Percentiles rank a stretch among this genome's conserved stretches.
phyloP scores from a whole-genome alignment of 1,284 basidiomycete genomes.

The Puccinia hordei region DNA sequence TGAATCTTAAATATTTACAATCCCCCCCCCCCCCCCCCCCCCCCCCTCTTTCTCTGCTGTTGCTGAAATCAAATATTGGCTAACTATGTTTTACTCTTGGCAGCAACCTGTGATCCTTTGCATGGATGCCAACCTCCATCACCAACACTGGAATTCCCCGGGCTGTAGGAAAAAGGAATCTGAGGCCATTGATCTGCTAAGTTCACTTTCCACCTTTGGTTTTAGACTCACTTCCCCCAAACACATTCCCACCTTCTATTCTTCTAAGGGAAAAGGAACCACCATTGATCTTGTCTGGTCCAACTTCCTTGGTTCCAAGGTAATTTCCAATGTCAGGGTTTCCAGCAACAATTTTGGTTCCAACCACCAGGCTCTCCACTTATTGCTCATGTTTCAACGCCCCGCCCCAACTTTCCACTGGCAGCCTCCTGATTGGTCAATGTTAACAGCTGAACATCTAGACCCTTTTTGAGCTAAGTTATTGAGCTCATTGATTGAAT shows the following conservation, averaged over 20 bases:
- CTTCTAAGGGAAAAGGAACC: not conserved
- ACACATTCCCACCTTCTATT: conserved; percentile 1
- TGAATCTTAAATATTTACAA: conserved; percentile 9
- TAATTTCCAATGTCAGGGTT: not conserved
- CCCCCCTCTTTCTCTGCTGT: not conserved
- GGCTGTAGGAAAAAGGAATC: not conserved
- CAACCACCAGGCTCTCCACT: conserved; percentile 4
- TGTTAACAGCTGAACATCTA: no score
- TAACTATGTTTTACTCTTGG: not conserved
- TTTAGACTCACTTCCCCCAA: not conserved
- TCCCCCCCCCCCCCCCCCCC: conserved; percentile 25
- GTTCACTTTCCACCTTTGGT: not conserved
- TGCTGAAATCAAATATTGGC: not conserved
- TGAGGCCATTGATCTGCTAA: not conserved
- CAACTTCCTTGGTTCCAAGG: not conserved
- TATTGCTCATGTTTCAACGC: not conserved
- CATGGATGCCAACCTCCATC: not conserved
- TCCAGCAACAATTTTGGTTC: not conserved
- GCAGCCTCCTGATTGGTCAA: not conserved
- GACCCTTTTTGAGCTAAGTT: no score
- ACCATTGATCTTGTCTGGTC: conserved; percentile 25
- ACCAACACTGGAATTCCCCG: not conserved
- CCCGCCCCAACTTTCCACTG: not conserved
- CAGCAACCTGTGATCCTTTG: not conserved
- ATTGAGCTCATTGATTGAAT: no score